Evolutionary conservation across 768 basidiomycete genomes (phyloP).

Genomic region (Mycena indigotica): DNA sequence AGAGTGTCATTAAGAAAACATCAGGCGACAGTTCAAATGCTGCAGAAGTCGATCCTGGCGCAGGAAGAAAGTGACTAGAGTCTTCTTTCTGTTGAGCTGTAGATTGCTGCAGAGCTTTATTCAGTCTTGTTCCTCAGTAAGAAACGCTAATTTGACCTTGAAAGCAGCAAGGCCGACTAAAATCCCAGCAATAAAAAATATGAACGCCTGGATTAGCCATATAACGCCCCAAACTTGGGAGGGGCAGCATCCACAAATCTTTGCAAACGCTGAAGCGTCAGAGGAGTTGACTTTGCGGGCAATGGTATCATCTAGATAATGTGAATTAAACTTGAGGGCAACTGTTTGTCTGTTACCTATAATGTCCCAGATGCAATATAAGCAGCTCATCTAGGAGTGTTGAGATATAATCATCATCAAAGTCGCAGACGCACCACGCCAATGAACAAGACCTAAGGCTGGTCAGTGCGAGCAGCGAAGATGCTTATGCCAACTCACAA

Average conservation of each 20-base stretch:
- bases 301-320: conserved; percentile 68
- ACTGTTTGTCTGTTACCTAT: conserved; percentile 66
- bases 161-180: conserved; percentile 79
- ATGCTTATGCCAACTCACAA: conserved; percentile 52
- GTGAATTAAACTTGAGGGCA: too few relatives aligned
- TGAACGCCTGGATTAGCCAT: conserved; percentile 76
- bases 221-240: conserved; percentile 89
- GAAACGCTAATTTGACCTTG: conserved; percentile 56
- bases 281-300: conserved; percentile 83
- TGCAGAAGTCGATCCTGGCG: conserved; percentile 50
- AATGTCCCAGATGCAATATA: conserved; percentile 89
- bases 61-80: conserved; percentile 57
- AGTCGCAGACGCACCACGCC: conserved; percentile 49
- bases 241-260: conserved; percentile 83
- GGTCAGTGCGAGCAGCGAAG: too few relatives aligned
- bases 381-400: conserved; percentile 73
- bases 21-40: conserved; percentile 32
- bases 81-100: conserved; percentile 52
- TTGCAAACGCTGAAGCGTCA: conserved; percentile 83
- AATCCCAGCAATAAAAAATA: conserved; percentile 75
- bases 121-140: background rate
- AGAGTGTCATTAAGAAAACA: conserved; percentile 22
- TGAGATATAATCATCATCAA: too few relatives aligned
- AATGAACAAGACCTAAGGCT: conserved; percentile 71
- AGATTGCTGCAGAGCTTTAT: conserved; percentile 48